Evolutionary conservation across 805 yeast genomes (phyloP).

Genomic region (Sugiyamaella lignohabitans): DNA sequence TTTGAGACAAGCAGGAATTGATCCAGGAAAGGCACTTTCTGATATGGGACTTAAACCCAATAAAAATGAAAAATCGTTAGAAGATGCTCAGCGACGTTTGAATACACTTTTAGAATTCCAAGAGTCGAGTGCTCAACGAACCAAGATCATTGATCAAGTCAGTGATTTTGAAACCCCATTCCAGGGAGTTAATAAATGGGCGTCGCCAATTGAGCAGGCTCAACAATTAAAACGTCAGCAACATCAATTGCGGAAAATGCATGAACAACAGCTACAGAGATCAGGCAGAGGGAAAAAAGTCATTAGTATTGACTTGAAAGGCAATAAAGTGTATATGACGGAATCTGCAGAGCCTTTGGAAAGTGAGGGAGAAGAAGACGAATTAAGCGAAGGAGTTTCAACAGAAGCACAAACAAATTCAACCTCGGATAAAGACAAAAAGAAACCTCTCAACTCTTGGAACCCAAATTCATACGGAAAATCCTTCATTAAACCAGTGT

Average conservation of each 20-base stretch:
- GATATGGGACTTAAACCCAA: not conserved
- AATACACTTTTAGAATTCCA: slow-evolving; percentile 75
- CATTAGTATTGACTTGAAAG: slow-evolving; percentile 67
- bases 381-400: not conserved
- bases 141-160: slow-evolving; percentile 87
- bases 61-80: slow-evolving; percentile 31
- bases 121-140: slow-evolving; percentile 80
- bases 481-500: slow-evolving; percentile 17
- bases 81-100: slow-evolving; percentile 65
- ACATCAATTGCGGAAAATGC: slow-evolving; percentile 56
- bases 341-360: slow-evolving; percentile 18
- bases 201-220: slow-evolving; percentile 78
- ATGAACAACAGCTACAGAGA: slow-evolving; percentile 50
- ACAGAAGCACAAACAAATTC: not conserved
- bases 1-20: slow-evolving; percentile 34
- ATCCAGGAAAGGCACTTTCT: slow-evolving; percentile 18
- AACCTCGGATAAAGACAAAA: slow-evolving; percentile 1
- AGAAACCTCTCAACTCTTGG: slow-evolving; percentile 16
- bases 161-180: slow-evolving; percentile 73
- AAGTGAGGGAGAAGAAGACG: slow-evolving; percentile 9
- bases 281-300: slow-evolving; percentile 70
- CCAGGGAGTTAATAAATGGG: slow-evolving; percentile 62
- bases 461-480: slow-evolving; percentile 17
- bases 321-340: slow-evolving; percentile 57
- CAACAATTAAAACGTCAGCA: slow-evolving; percentile 83